Evolutionary conservation across 2,329 filamentous ascomycete species (phyloP).

Genomic region (Hymenoscyphus salicellus): DNA sequence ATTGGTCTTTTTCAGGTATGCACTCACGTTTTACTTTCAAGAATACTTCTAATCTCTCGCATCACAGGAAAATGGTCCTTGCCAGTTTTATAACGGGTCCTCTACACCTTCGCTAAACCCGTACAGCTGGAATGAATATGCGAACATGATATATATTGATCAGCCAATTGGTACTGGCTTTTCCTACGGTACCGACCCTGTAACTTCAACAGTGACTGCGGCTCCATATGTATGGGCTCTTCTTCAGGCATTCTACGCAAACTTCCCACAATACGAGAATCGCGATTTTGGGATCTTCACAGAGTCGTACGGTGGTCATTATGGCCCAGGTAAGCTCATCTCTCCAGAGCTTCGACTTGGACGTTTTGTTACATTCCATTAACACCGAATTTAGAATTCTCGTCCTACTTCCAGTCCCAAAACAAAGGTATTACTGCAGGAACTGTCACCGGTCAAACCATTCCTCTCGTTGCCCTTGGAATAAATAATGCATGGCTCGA

Average conservation of each 20-base stretch:
- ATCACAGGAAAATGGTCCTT: conserved; percentile 43
- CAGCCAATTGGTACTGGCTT: conserved; percentile 43
- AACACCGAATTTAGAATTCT: conserved; percentile 40
- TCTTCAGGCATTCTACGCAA: conserved; percentile 59
- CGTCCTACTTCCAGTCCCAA: conserved; percentile 53
- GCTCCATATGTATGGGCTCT: conserved; percentile 54
- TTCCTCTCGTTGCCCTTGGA: conserved; percentile 33
- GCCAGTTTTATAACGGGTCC: conserved; percentile 41
- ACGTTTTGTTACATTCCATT: neutral
- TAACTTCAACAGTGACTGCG: conserved; percentile 45
- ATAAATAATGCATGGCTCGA: conserved; percentile 46
- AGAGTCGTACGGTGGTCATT: conserved; percentile 55
- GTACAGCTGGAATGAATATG: conserved; percentile 40
- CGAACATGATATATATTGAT: conserved; percentile 43
- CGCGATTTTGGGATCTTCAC: conserved; percentile 54
- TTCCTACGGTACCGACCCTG: conserved; percentile 43
- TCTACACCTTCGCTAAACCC: conserved; percentile 42
- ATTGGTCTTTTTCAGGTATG: conserved; percentile 58
- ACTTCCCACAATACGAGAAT: conserved; percentile 62
- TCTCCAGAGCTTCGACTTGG: no score
- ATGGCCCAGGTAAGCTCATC: conserved; percentile 43
- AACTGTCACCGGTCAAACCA: conserved; percentile 34
- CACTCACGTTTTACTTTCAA: conserved; percentile 25
- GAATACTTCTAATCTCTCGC: neutral
- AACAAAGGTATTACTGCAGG: conserved; percentile 51